Conservation (phyloP, 306 rosid species). For the Oemleria cerasiformis region DNA sequence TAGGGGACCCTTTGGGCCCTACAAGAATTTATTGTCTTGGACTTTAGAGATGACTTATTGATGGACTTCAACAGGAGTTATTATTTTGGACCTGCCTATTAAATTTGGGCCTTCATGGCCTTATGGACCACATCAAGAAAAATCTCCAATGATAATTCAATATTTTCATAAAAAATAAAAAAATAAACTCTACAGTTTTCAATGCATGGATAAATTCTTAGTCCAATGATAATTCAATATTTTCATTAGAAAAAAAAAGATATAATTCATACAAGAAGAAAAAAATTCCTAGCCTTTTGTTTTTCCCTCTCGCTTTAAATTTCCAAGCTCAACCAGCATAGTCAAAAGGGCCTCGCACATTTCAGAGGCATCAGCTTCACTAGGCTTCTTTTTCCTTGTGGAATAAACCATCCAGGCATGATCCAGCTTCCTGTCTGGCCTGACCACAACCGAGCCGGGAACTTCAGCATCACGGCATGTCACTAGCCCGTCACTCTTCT, state of each 20-base stretch:
- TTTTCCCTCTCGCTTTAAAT: slow-evolving; percentile 6
- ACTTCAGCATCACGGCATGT: slow-evolving; percentile 75
- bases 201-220: no score
- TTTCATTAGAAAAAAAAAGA: no score
- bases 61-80: not conserved
- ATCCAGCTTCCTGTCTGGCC: slow-evolving; percentile 66
- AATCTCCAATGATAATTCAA: no score
- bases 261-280: no score
- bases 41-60: not conserved
- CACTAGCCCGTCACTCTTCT: slow-evolving; percentile 75
- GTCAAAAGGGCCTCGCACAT: slow-evolving; percentile 80
- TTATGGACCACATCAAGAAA: no score
- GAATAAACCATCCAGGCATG: slow-evolving; percentile 95
- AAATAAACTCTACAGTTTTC: no score
- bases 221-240: no score
- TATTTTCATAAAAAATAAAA: no score
- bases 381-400: slow-evolving; percentile 44
- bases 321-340: slow-evolving; percentile 68
- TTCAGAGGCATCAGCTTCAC: slow-evolving; percentile 61
- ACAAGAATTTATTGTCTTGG: not conserved
- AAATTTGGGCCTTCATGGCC: not conserved
- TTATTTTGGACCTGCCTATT: not conserved
- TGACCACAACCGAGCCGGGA: slow-evolving; percentile 73
- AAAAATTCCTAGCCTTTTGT: not conserved
- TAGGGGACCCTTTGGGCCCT: not conserved